phyloP scores from a whole-genome alignment of 2,329 filamentous ascomycete species.

The Stemphylium lycopersici region DNA sequence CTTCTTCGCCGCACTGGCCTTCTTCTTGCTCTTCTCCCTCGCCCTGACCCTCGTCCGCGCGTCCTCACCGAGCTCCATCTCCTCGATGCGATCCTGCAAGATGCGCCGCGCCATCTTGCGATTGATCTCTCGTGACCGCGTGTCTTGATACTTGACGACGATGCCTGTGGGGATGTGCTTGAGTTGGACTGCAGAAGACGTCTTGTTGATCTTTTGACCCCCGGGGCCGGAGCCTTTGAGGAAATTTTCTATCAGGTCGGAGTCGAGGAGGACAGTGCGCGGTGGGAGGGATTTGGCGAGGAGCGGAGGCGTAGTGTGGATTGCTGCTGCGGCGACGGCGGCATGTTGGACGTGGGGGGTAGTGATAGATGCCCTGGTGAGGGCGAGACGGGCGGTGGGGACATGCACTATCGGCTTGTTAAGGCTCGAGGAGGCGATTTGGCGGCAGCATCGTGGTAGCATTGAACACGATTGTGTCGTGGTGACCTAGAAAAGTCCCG shows the following conservation, averaged over 20 bases:
- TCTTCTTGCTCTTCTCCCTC: slow-evolving; percentile 68
- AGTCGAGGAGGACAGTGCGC: slow-evolving; percentile 74
- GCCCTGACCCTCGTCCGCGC: slow-evolving; percentile 70
- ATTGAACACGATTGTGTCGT: slow-evolving; percentile 10
- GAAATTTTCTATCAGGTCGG: slow-evolving; percentile 82
- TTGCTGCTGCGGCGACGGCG: neutral
- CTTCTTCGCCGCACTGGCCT: slow-evolving; percentile 82
- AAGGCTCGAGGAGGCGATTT: slow-evolving; percentile 10
- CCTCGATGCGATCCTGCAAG: slow-evolving; percentile 78
- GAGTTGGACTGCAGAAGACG: slow-evolving; percentile 89
- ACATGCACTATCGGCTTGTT: slow-evolving; percentile 16
- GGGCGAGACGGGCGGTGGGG: slow-evolving; percentile 10
- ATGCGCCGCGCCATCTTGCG: slow-evolving; percentile 81
- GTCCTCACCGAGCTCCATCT: slow-evolving; percentile 71
- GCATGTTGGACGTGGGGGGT: slow-evolving; percentile 19
- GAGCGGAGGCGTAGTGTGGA: slow-evolving; percentile 23
- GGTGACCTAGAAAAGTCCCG: neutral
- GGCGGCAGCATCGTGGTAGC: slow-evolving; percentile 21
- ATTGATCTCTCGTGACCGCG: slow-evolving; percentile 85
- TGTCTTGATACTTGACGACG: slow-evolving; percentile 92
- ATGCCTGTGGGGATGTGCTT: slow-evolving; percentile 89
- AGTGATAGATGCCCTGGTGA: slow-evolving; percentile 2
- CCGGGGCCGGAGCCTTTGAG: slow-evolving; percentile 91
- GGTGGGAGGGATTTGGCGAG: slow-evolving; percentile 61
- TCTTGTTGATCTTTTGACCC: slow-evolving; percentile 99